Evolutionary conservation across 176 grass and related monocot species (phyloP), one percentile per base, ranked within the genome.

Genomic region (Oryza brachyantha): DNA sequence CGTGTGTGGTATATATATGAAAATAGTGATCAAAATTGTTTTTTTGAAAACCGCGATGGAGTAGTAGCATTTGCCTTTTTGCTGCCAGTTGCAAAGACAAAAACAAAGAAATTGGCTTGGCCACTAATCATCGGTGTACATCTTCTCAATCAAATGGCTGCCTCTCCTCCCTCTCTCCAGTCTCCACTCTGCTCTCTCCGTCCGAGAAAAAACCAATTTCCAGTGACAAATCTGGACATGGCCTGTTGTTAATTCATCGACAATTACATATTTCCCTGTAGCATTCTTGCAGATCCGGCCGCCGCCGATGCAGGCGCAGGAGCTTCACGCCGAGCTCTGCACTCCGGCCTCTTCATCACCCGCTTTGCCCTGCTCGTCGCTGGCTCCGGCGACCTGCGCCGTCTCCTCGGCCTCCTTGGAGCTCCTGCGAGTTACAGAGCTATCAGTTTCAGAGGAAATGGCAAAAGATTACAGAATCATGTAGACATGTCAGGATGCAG

Each of bases 351-450:
- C 81, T 69, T 70, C 75, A 17, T 88, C 86, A 7, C 24, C 39
- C 3, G 60, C 39, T 26, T 66, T 84, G 14, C 52, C 26, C 2
- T 40, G 75, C 25, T 74, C 75, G 5, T 88, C 75, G 29, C 61
- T 45, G 12, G 86, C 40, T 54, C 86, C 86, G 0, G 64, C 11
- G 3, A 88, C 86, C 70, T 88, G 86, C 1, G 86, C 70, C 0
- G 81, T 88, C 52, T 84, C 62, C 14, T 88, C 81, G 0, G 25
- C 54, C 9, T 84, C 76, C 62, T 64, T 84, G 40, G 81, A 80
- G 52, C 70, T 64, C 76, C 86, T 88, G 81, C 34, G 55, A 28
- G 40, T 3, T 55, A 36, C 68, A 74, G 9, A 11, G 35, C 54
- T 70, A 3, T 70, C 27, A 79, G 19, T 2, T 2, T 57, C 8